Evolutionary conservation across 176 grass and related monocot genomes (phyloP).

Genomic region (Oropetium thomaeum): DNA sequence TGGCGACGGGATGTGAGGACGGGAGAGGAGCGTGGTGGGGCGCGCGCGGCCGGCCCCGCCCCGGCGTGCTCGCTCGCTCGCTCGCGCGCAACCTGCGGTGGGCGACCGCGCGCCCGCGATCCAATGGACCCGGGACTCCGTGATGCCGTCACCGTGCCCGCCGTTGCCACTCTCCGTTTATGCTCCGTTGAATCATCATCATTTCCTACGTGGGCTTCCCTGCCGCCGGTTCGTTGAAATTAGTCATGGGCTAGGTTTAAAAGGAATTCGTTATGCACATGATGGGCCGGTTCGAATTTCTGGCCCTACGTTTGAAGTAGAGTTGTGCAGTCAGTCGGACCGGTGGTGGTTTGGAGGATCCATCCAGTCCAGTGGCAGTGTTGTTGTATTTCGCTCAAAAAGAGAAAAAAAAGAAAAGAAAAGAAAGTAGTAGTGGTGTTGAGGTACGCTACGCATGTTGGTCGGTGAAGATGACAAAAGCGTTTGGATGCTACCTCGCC

Average conservation of each 20-base stretch:
- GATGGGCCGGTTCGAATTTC: background rate
- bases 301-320: too few relatives aligned
- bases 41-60: too few relatives aligned
- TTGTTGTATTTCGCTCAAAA: too few relatives aligned
- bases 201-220: background rate
- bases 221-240: background rate
- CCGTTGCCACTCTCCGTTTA: background rate
- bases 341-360: background rate
- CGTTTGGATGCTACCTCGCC: conserved; percentile 21
- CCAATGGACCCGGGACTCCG: conserved; percentile 42
- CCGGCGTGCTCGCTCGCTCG: too few relatives aligned
- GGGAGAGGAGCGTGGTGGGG: background rate
- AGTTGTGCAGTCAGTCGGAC: too few relatives aligned
- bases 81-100: background rate
- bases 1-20: conserved; percentile 11
- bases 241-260: too few relatives aligned
- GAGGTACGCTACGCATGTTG: background rate
- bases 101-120: conserved; percentile 30
- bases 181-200: background rate
- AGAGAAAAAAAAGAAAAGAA: too few relatives aligned
- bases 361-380: too few relatives aligned
- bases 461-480: conserved; percentile 20
- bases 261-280: too few relatives aligned
- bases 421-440: too few relatives aligned
- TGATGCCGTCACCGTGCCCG: conserved; percentile 23